phyloP scores from a whole-genome alignment of 2,329 filamentous ascomycete species.

The Colletotrichum siamense region DNA sequence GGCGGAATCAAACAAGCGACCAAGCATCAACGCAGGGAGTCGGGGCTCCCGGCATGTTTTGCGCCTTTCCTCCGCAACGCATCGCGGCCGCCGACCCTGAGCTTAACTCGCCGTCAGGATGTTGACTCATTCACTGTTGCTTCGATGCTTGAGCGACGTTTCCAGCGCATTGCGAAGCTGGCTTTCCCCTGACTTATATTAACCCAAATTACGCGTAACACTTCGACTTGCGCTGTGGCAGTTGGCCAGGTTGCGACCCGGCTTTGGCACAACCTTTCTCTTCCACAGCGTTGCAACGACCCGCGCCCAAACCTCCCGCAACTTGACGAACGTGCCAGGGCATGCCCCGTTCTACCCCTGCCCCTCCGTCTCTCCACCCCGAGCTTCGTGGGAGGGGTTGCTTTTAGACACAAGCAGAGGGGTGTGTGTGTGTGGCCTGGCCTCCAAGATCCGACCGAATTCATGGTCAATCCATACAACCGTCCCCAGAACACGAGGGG shows the following conservation, averaged over 20 bases:
- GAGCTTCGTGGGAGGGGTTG: background rate
- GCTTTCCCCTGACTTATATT: slow-evolving; percentile 16
- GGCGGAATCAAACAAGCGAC: slow-evolving; percentile 9
- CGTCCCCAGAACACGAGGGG: background rate
- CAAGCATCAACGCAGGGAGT: background rate
- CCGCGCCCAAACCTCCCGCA: background rate
- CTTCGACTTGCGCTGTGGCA: background rate
- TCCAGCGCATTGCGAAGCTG: background rate
- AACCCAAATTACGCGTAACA: slow-evolving; percentile 7
- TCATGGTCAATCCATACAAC: background rate
- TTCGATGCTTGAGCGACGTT: background rate
- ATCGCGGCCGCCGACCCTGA: background rate
- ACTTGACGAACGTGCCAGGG: background rate
- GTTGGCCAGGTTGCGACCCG: background rate
- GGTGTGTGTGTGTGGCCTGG: background rate
- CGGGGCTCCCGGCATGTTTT: slow-evolving; percentile 1
- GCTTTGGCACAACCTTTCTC: slow-evolving; percentile 1
- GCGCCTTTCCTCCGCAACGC: background rate
- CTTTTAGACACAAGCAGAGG: background rate
- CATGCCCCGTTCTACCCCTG: background rate
- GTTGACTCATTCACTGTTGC: background rate
- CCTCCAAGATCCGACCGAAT: background rate
- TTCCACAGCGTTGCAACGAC: slow-evolving; percentile 13
- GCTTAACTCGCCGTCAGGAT: background rate
- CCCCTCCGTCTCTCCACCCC: background rate